Evolutionary conservation across 768 basidiomycete genomes (phyloP).

Genomic region (Filobasidium wieringae): DNA sequence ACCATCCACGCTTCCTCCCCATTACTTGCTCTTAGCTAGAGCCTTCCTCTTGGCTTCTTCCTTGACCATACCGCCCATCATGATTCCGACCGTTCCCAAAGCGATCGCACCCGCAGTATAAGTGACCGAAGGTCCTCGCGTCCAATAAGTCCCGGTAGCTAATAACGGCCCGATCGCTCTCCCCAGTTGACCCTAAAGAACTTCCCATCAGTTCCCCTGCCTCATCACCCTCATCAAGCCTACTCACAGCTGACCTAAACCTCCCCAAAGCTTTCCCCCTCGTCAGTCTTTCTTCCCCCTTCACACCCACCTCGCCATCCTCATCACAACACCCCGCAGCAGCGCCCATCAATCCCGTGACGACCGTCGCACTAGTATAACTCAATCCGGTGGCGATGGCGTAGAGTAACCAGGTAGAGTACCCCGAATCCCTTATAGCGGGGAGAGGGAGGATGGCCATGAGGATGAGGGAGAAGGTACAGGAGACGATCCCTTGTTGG

Average conservation of each 20-base stretch:
- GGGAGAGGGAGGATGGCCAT: conserved; percentile 61
- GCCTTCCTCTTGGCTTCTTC: conserved; percentile 13
- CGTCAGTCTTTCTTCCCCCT: conserved; percentile 51
- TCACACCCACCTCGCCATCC: conserved; percentile 21
- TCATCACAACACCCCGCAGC: conserved; percentile 88
- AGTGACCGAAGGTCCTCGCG: conserved; percentile 30
- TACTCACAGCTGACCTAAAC: conserved; percentile 55
- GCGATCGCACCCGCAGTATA: conserved; percentile 26
- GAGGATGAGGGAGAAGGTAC: conserved; percentile 56
- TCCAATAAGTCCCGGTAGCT: conserved; percentile 46
- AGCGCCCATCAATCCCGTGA: conserved; percentile 79
- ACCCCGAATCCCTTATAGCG: conserved; percentile 45
- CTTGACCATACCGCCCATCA: conserved; percentile 11
- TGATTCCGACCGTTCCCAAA: conserved; percentile 14
- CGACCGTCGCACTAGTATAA: conserved; percentile 90
- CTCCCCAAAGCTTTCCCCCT: conserved; percentile 73
- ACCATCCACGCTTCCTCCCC: neutral
- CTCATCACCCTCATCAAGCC: neutral
- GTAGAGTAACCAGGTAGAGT: conserved; percentile 41
- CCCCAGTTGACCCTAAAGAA: conserved; percentile 74
- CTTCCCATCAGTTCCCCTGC: neutral
- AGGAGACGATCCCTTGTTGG: conserved; percentile 61
- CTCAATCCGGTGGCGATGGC: conserved; percentile 73
- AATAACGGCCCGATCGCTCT: conserved; percentile 82
- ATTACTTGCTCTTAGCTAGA: neutral